Conservation (phyloP, 805 yeast genomes). For the Suhomyces prunicola region DNA sequence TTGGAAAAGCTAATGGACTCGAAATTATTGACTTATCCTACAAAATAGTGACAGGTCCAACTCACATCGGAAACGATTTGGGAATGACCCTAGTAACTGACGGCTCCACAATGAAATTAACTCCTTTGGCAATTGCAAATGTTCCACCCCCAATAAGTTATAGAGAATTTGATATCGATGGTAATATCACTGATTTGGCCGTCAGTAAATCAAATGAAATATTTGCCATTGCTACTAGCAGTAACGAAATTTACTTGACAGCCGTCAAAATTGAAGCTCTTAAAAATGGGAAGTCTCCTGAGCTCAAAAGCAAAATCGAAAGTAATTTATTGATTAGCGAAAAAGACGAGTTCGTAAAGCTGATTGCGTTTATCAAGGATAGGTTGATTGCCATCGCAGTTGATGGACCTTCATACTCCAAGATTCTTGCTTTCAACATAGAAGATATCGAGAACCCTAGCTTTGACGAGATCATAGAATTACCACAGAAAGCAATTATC, state of each 20-base stretch:
- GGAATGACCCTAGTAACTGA: constrained; percentile 84
- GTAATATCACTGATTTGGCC: constrained; percentile 62
- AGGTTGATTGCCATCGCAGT: constrained; percentile 52
- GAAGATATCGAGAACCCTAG: constrained; percentile 39
- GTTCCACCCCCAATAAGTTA: constrained; percentile 93
- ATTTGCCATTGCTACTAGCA: constrained; percentile 56
- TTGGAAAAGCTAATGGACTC: constrained; percentile 52
- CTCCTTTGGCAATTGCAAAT: constrained; percentile 80
- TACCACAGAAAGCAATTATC: constrained; percentile 51
- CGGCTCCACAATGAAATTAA: constrained; percentile 64
- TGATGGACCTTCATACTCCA: constrained; percentile 52
- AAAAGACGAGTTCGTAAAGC: constrained; percentile 52
- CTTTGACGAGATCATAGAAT: constrained; percentile 40
- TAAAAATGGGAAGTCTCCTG: constrained; percentile 49
- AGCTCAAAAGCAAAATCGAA: constrained; percentile 27
- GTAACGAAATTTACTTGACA: constrained; percentile 27
- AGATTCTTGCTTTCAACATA: constrained; percentile 50
- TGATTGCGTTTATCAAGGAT: constrained; percentile 56
- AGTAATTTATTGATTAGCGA: constrained; percentile 35
- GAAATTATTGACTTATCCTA: constrained; percentile 68
- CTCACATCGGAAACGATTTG: constrained; percentile 60
- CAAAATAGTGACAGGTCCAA: constrained; percentile 65
- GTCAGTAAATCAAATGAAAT: constrained; percentile 55
- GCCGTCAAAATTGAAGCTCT: constrained; percentile 50
- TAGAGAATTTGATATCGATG: constrained; percentile 54